phyloP scores from a whole-genome alignment of 2,329 filamentous ascomycete genomes.

The Phymatotrichopsis omnivora region DNA sequence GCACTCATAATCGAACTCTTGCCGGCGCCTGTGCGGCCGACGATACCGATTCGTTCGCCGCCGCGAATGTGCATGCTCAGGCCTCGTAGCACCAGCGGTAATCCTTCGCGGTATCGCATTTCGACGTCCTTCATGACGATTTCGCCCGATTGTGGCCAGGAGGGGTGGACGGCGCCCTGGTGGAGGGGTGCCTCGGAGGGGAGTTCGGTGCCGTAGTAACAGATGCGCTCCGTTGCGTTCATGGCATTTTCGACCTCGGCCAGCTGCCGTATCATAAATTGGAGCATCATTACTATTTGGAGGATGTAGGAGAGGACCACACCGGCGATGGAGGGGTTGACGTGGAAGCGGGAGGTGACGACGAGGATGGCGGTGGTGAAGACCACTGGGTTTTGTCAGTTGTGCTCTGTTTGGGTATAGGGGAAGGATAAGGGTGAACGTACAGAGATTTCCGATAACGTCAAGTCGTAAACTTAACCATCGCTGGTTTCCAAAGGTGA shows the following conservation, averaged over 20 bases:
- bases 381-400: constrained; percentile 44
- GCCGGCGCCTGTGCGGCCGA: constrained; percentile 71
- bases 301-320: constrained; percentile 89
- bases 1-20: constrained; percentile 78
- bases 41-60: constrained; percentile 70
- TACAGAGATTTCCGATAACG: constrained; percentile 59
- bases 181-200: constrained; percentile 84
- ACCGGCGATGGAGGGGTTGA: constrained; percentile 74
- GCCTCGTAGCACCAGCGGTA: constrained; percentile 63
- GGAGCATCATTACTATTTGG: constrained; percentile 86
- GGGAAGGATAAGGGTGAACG: neutral
- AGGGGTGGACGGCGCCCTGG: constrained; percentile 51
- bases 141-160: constrained; percentile 80
- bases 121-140: constrained; percentile 65
- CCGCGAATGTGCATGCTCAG: constrained; percentile 61
- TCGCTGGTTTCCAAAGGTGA: constrained; percentile 90
- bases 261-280: constrained; percentile 86
- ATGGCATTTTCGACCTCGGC: constrained; percentile 97
- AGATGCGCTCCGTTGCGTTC: constrained; percentile 87
- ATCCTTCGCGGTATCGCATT: constrained; percentile 64
- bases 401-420: neutral
- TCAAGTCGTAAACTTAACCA: constrained; percentile 85
- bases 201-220: constrained; percentile 77
- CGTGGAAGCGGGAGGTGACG: constrained; percentile 78
- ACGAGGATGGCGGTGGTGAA: constrained; percentile 84